Percentiles rank a stretch among this genome's conserved stretches.
Evolutionary conservation across 1,284 basidiomycete genomes (phyloP).

Genomic region (Rhizoctonia solani): DNA sequence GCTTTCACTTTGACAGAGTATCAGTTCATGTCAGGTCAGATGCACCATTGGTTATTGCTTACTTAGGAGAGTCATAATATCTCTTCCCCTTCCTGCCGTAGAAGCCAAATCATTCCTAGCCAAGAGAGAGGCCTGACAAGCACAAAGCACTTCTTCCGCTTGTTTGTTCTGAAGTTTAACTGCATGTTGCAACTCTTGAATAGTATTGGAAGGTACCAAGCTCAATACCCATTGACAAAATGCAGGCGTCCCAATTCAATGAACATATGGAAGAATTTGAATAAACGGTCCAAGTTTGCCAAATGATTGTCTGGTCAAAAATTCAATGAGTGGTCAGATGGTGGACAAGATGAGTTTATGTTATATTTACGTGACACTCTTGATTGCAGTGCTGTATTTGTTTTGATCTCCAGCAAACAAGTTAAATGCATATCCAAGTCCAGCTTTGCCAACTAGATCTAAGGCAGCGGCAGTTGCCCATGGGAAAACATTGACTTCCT

Average conservation of each 20-base stretch:
- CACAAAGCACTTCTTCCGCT: constrained; percentile 49
- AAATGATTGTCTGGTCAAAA: constrained; percentile 43
- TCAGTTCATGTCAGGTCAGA: background rate
- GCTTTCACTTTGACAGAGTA: constrained; percentile 47
- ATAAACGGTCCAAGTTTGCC: background rate
- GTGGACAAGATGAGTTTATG: constrained; percentile 51
- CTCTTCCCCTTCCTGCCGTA: constrained; percentile 47
- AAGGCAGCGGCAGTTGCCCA: constrained; percentile 58
- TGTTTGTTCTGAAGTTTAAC: constrained; percentile 56
- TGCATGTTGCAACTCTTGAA: constrained; percentile 53
- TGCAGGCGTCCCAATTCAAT: constrained; percentile 43
- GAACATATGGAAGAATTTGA: background rate
- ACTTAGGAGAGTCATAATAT: constrained; percentile 58
- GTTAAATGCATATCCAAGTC: constrained; percentile 58
- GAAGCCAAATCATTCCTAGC: constrained; percentile 40
- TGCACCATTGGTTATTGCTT: constrained; percentile 39
- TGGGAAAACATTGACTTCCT: constrained; percentile 54
- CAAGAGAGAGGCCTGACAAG: constrained; percentile 41
- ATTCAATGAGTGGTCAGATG: constrained; percentile 48
- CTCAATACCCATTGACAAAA: constrained; percentile 55
- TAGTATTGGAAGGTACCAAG: constrained; percentile 49
- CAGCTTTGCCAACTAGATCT: constrained; percentile 55
- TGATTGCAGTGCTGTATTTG: constrained; percentile 54
- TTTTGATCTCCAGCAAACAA: constrained; percentile 53
- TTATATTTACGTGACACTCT: constrained; percentile 53